Evolutionary conservation across 2,329 filamentous ascomycete species (phyloP).

Genomic region (Pleoardoris graminearum): DNA sequence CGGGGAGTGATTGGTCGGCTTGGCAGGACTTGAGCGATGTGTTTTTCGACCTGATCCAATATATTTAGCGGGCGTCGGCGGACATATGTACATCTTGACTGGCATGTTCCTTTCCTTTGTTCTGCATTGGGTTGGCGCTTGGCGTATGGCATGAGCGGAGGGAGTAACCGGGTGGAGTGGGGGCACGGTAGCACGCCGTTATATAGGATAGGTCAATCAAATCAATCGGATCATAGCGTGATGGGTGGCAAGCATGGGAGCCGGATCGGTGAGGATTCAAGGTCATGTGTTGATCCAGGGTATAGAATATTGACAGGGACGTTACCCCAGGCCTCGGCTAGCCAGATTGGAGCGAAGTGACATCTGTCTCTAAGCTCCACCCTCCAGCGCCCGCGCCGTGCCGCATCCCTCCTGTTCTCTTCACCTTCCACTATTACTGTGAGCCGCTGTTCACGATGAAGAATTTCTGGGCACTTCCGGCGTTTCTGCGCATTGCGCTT

Average conservation of each 20-base stretch:
- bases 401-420: constrained; percentile 10
- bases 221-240: not conserved
- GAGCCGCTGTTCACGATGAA: constrained; percentile 39
- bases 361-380: constrained; percentile 36
- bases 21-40: not conserved
- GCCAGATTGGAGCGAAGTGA: constrained; percentile 26
- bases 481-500: constrained; percentile 52
- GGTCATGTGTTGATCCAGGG: too few species aligned
- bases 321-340: too few species aligned
- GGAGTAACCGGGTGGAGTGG: too few species aligned
- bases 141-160: not conserved
- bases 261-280: too few species aligned
- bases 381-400: constrained; percentile 17
- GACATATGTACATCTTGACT: not conserved
- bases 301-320: too few species aligned
- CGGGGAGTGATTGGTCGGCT: not conserved
- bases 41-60: not conserved
- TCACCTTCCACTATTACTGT: not conserved
- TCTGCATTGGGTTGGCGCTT: constrained; percentile 1
- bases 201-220: not conserved
- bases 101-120: constrained; percentile 2
- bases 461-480: constrained; percentile 54
- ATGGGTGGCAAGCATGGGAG: too few species aligned
- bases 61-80: constrained; percentile 13
- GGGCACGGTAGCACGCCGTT: not conserved